Base-by-base conservation (phyloP, 345 rosid genomes). In the Acer campestre region DNA sequence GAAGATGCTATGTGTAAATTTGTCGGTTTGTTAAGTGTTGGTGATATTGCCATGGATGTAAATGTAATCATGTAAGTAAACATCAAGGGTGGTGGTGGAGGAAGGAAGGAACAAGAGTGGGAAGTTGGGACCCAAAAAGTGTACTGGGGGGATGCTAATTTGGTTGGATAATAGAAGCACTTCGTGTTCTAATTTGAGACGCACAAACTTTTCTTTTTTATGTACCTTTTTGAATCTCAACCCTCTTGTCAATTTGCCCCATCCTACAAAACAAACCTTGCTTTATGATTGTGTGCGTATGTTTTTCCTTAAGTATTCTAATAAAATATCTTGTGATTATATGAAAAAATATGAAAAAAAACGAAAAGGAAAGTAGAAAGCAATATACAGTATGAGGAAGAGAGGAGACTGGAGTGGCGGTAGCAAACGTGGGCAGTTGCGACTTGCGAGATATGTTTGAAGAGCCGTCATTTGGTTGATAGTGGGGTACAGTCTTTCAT, bases 141-240 rank as follows among this genome's bases (percentile, higher is more conserved):
- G 29, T 12, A 35, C 16, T n/a, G 49, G 76, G 75, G 75, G 68
- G 48, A 61, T 38, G 9, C 18, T 35, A 35, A 22, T 38, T 84
- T 88, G 85, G 79, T 74, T 86, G 93, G 93, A 86, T 74, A 9
- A 1, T 48, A 58, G 13, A 62, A 68, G 3, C 81, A 73, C 86
- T 79, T 82, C 91, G 91, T 89, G 90, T 84, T 64, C 88, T 75
- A 42, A 71, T 78, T 16, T 2, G 74, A 76, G 78, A 82, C 93
- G 76, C 88, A 84, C 77, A 74, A 18, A 22, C 6, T 27, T 29
- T 29, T 2, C 2, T 35, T 12, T 17, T 6, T 10, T 2, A 14
- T 46, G 17, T 11, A 11, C 16, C 16, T 1, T 10, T 73, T 44
- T 17, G 13, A 27, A 55, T 55, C 63, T 29, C 14, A 29, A 2